A percentile compares a stretch with the other conserved stretches of the same genome.
Evolutionary conservation across 768 basidiomycete genomes (phyloP).

Genomic region (Floccularia luteovirens): DNA sequence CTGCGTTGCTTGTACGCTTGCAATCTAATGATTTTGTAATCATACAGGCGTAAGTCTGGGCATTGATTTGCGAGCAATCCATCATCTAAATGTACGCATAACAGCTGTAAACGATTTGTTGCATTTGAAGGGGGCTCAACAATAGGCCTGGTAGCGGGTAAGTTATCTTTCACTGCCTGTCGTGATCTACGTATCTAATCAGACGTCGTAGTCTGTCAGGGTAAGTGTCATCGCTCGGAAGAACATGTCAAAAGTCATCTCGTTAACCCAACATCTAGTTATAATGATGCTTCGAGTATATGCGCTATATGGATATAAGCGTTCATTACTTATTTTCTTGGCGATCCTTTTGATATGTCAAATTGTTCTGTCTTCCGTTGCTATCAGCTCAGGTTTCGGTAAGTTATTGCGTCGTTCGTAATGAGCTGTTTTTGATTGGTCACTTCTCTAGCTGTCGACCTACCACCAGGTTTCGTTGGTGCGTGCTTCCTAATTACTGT

Average conservation of each 20-base stretch:
- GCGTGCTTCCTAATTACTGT: not conserved
- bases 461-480: not conserved
- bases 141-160: not conserved
- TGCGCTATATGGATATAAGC: slow-evolving; percentile 2
- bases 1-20: not conserved
- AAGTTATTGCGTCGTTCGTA: not conserved
- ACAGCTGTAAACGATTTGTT: not conserved
- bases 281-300: slow-evolving; percentile 5
- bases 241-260: not conserved
- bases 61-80: not conserved
- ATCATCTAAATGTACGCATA: not conserved
- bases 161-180: not conserved
- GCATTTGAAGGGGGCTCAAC: slow-evolving; percentile 1
- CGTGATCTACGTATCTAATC: not conserved
- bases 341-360: not conserved
- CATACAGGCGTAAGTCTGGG: not conserved
- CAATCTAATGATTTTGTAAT: not conserved
- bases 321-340: not conserved
- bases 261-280: not conserved
- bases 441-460: not conserved
- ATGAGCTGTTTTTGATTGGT: not conserved
- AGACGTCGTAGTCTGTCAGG: not conserved
- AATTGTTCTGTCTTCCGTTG: not conserved
- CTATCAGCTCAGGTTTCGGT: not conserved
- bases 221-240: not conserved